A percentile compares a stretch with the other conserved stretches of the same genome.
These are phyloP conservation scores for Leptodontidium sp. DNA, from an alignment of 2,329 filamentous ascomycete genomes.

Conservation along the genomic window DNA sequence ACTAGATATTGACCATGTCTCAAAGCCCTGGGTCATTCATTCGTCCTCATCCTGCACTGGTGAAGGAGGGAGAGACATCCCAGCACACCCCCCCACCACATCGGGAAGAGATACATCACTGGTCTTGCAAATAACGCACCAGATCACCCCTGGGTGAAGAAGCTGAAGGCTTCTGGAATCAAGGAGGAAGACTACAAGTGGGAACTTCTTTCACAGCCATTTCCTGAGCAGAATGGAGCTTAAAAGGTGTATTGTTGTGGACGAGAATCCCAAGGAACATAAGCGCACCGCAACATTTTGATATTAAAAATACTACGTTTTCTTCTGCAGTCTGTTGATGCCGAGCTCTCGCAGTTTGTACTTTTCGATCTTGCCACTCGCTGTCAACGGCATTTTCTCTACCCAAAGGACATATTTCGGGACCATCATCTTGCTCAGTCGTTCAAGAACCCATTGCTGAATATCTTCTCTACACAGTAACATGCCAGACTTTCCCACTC, in stretches of 20 bases:
- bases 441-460: slow-evolving; percentile 8
- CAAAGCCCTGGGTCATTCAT: background rate
- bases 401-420: slow-evolving; percentile 21
- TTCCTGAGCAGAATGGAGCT: slow-evolving; percentile 2
- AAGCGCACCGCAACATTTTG: background rate
- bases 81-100: slow-evolving; percentile 7
- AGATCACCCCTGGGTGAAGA: slow-evolving; percentile 14
- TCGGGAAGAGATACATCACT: slow-evolving; percentile 18
- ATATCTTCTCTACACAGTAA: background rate
- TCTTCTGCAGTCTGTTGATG: slow-evolving; percentile 5
- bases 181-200: slow-evolving; percentile 20
- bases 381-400: slow-evolving; percentile 15
- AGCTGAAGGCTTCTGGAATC: slow-evolving; percentile 16
- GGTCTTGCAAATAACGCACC: slow-evolving; percentile 8
- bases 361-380: slow-evolving; percentile 21
- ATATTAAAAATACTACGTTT: background rate
- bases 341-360: slow-evolving; percentile 14
- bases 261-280: background rate
- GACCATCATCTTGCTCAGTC: slow-evolving; percentile 18
- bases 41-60: slow-evolving; percentile 4
- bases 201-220: slow-evolving; percentile 19
- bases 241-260: background rate
- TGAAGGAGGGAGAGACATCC: slow-evolving; percentile 9
- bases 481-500: background rate
- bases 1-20: background rate